Evolutionary conservation across 2,329 filamentous ascomycete species (phyloP).

Genomic region (Akanthomyces dipterigenus): DNA sequence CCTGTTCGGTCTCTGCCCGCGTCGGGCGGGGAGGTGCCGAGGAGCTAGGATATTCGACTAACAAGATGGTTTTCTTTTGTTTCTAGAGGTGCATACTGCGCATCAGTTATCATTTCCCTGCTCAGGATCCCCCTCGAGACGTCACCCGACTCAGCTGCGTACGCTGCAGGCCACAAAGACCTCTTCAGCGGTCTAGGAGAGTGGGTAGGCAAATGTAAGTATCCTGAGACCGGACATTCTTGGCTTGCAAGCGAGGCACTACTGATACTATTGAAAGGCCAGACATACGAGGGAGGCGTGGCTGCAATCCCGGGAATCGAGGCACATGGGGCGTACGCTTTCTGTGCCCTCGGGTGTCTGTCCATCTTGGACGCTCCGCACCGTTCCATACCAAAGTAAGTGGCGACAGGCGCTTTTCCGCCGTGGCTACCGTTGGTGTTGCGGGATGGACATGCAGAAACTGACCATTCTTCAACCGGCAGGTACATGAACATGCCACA

Average conservation of each 20-base stretch:
- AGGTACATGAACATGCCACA: conserved; percentile 71
- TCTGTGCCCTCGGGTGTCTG: conserved; percentile 85
- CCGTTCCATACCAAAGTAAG: conserved; percentile 64
- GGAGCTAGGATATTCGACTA: conserved; percentile 1
- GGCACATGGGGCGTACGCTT: conserved; percentile 94
- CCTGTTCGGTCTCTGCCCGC: neutral
- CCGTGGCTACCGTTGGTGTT: neutral
- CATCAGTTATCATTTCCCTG: conserved; percentile 74
- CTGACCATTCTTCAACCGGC: conserved; percentile 21
- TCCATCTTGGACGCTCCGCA: conserved; percentile 77
- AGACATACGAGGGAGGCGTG: conserved; percentile 93
- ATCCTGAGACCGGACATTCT: neutral
- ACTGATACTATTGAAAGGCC: conserved; percentile 44
- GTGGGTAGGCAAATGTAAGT: conserved; percentile 74
- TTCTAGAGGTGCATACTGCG: conserved; percentile 80
- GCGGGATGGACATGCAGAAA: conserved; percentile 14
- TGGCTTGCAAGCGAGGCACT: neutral
- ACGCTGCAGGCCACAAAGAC: conserved; percentile 51
- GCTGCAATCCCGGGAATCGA: conserved; percentile 79
- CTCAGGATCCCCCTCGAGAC: conserved; percentile 77
- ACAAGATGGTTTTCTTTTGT: conserved; percentile 15
- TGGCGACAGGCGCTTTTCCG: conserved; percentile 13
- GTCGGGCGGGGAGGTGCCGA: neutral
- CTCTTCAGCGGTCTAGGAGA: conserved; percentile 69
- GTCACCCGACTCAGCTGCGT: conserved; percentile 62